Percentiles rank a stretch among this genome's conserved stretches.
These are phyloP conservation scores for Lophium mytilinum DNA, from an alignment of 495 filamentous ascomycete genomes.

Conservation along the genomic window DNA sequence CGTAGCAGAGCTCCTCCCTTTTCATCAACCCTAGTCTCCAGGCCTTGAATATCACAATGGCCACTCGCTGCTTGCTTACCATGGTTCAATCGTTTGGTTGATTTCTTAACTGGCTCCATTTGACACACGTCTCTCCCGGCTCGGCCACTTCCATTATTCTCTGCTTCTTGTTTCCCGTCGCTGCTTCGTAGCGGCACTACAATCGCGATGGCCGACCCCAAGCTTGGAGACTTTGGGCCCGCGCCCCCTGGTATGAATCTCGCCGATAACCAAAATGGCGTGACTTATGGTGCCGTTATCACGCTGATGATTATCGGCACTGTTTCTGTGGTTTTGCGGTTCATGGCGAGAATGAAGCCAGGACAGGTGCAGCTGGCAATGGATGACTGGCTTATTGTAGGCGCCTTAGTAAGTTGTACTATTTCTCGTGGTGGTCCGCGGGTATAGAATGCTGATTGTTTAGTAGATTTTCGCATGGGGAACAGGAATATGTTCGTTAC, in stretches of 20 bases:
- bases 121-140: too few relatives aligned
- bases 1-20: too few relatives aligned
- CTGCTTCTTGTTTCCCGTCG: too few relatives aligned
- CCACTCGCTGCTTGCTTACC: too few relatives aligned
- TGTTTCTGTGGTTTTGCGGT: not conserved
- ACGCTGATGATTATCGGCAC: not conserved
- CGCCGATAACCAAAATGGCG: not conserved
- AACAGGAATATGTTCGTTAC: not conserved
- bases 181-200: too few relatives aligned
- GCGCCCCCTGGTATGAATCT: not conserved
- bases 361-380: not conserved
- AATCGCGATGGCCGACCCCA: too few relatives aligned
- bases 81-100: too few relatives aligned
- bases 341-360: not conserved
- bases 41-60: too few relatives aligned
- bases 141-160: too few relatives aligned
- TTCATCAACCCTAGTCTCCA: too few relatives aligned
- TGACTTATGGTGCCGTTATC: not conserved
- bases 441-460: not conserved
- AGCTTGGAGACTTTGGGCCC: not conserved
- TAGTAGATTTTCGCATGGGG: not conserved
- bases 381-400: not conserved
- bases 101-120: too few relatives aligned
- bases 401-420: not conserved
- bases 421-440: not conserved